Evolutionary conservation across 2,329 filamentous ascomycete species (phyloP).

Genomic region (Fusarium oligoseptatum): DNA sequence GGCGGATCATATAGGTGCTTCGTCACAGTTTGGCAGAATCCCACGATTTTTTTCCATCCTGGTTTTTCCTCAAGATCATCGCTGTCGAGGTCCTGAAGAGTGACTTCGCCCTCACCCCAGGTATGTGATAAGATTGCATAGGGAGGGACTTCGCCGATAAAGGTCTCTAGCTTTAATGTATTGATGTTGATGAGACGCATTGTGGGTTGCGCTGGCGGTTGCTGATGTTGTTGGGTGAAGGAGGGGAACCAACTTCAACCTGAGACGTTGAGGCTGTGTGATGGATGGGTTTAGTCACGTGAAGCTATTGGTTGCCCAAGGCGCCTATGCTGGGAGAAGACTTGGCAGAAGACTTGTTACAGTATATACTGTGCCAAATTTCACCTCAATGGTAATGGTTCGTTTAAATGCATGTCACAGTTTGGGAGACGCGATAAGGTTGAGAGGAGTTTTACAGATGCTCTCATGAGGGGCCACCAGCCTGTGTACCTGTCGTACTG

Average conservation of each 20-base stretch:
- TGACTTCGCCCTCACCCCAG: constrained; percentile 22
- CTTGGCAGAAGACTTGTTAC: not conserved
- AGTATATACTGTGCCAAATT: not conserved
- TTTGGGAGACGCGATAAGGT: not conserved
- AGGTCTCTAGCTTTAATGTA: constrained; percentile 14
- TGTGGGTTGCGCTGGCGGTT: not conserved
- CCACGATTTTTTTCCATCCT: constrained; percentile 30
- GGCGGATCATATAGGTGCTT: not conserved
- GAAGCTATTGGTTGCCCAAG: not conserved
- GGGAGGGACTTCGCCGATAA: constrained; percentile 18
- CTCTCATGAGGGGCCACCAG: not conserved
- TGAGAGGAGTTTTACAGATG: not conserved
- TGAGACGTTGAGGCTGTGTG: not conserved
- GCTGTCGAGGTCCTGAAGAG: constrained; percentile 23
- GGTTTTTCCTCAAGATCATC: not conserved
- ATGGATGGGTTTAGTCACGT: not conserved
- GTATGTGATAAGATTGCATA: constrained; percentile 33
- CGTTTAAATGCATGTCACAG: not conserved
- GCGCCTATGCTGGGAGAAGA: not conserved
- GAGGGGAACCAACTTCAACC: not conserved
- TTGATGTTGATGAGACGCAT: constrained; percentile 30
- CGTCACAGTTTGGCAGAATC: constrained; percentile 13
- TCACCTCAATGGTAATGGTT: not conserved
- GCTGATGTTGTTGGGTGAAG: not conserved
- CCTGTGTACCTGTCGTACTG: not conserved